Evolutionary conservation across 192 early-diverging fungal genomes (phyloP), one percentile per base, ranked within the genome.

Genomic region (Spizellomyces sp.): DNA sequence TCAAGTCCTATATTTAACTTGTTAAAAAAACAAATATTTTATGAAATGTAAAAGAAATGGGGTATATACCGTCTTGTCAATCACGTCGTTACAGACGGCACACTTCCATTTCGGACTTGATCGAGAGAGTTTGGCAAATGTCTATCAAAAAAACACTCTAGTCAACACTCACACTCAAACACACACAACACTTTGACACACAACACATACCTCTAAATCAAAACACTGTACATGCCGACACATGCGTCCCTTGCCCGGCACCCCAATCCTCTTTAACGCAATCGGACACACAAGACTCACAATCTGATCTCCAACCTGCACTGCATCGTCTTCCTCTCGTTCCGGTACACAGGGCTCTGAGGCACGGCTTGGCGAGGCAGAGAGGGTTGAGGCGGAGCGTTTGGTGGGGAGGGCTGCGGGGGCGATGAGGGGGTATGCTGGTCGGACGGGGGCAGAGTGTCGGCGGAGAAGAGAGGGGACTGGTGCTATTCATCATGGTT

Each of bases 301-400:
- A 48, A 74, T 74, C 63, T 74, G 72, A 44, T 74, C 72, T 19
- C 72, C 72, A 22, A 74, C 46, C 67, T 74, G 56, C 6, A 74
- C 58, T 21, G 58, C 64, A 19, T 45, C 56, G 36, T 57, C 45
- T 14, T 66, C 59, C 27, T 36, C 27, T 36, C 27, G 27, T 36
- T 36, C 27, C 27, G 27, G 27, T 36, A 36, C 7, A 27, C 36
- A n/a, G 47, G 45, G 44, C 59, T 57, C 69, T 50, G 58, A 62
- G 27, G 45, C 58, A 27, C 21, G 59, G 36, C 17, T 54, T 7
- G 69, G 59, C 7, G 69, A 70, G 58, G 58, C 17, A 4, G 69
- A 70, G 5, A 70, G 12, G n/a, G 69, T 62, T 6, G 69, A 70
- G 10, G 57, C 21, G 44, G 58, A 14, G 19, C 69, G 69, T 47